Evolutionary conservation across 768 basidiomycete species (phyloP).

Genomic region (Dentipellis sp.): DNA sequence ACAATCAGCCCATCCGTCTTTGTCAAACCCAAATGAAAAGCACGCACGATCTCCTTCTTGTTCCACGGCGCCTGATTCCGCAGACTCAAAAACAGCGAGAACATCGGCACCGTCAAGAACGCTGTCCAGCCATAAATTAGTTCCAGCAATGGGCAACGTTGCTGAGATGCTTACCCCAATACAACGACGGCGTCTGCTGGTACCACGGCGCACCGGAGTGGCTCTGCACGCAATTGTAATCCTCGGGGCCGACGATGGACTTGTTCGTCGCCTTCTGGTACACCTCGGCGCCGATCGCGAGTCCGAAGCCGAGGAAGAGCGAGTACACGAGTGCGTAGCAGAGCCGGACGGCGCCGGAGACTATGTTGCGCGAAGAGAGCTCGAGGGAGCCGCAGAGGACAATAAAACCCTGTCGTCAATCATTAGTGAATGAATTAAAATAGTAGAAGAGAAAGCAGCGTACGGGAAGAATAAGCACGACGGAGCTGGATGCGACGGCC

Average conservation of each 20-base stretch:
- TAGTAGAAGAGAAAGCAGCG: constrained; percentile 14
- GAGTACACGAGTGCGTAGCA: constrained; percentile 76
- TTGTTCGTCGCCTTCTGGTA: constrained; percentile 47
- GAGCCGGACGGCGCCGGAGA: constrained; percentile 76
- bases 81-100: constrained; percentile 55
- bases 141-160: background rate
- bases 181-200: constrained; percentile 55
- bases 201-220: constrained; percentile 68
- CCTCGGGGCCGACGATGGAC: constrained; percentile 37
- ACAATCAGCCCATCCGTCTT: background rate
- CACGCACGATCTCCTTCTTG: constrained; percentile 44
- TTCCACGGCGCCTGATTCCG: constrained; percentile 54
- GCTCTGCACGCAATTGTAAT: constrained; percentile 49
- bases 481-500: constrained; percentile 65
- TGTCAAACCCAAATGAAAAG: background rate
- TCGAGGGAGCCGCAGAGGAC: constrained; percentile 70
- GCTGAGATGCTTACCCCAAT: constrained; percentile 47
- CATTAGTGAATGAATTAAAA: background rate
- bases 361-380: constrained; percentile 70
- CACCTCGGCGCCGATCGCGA: constrained; percentile 68
- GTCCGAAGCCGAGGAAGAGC: constrained; percentile 72
- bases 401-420: constrained; percentile 44
- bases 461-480: constrained; percentile 75
- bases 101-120: constrained; percentile 65
- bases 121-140: constrained; percentile 25